A percentile compares a stretch with the other conserved stretches of the same genome.
Conservation (phyloP, 106 monocot species). For the Agapanthus africanus region DNA sequence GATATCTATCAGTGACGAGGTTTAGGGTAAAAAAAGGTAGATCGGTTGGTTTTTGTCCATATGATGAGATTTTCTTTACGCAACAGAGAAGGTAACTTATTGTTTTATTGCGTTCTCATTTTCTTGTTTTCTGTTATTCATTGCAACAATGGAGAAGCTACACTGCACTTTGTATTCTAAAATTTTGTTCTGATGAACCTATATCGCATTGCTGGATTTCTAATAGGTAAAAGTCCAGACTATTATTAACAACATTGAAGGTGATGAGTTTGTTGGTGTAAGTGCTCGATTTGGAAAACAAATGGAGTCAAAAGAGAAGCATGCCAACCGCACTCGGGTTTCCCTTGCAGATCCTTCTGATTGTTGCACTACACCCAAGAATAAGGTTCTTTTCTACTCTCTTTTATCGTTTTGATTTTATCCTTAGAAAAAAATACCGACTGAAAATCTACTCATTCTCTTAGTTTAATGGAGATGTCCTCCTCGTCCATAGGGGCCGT, state of each 20-base stretch:
- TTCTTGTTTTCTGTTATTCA: background rate
- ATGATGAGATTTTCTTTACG: no score
- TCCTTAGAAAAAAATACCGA: no score
- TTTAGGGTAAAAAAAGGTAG: no score
- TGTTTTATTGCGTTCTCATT: background rate
- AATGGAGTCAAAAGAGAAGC: conserved; percentile 75
- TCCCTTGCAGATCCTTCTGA: conserved; percentile 59
- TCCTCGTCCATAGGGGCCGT: conserved; percentile 60
- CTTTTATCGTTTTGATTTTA: background rate
- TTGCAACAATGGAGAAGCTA: no score
- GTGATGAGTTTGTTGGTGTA: conserved; percentile 80
- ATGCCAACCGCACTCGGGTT: conserved; percentile 54
- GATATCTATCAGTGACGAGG: no score
- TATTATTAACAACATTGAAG: conserved; percentile 59
- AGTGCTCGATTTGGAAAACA: conserved; percentile 80
- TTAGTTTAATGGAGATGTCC: conserved; percentile 69
- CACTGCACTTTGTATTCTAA: no score
- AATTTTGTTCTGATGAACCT: no score
- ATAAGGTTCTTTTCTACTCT: conserved; percentile 36
- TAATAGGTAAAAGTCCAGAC: conserved; percentile 91
- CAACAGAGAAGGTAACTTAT: no score
- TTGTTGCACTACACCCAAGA: conserved; percentile 44
- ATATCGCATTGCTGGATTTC: no score
- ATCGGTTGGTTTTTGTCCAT: no score
- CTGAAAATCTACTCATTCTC: background rate